Evolutionary conservation across 2,329 filamentous ascomycete species (phyloP), one percentile per base, ranked within the genome.

Genomic region (Fusarium tuaranense): DNA sequence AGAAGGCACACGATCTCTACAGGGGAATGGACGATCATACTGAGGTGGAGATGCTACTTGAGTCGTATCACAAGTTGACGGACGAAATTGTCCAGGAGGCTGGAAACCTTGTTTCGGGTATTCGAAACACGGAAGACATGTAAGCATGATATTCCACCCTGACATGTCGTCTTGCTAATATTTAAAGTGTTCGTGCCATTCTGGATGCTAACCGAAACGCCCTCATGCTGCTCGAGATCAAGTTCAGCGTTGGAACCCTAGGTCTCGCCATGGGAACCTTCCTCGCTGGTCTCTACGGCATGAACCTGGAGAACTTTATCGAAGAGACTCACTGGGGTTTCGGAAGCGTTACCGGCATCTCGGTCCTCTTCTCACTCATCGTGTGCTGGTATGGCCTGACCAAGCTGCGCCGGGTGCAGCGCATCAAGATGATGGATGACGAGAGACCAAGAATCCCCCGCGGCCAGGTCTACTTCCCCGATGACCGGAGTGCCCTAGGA

Each of bases 251-350:
- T 70, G 94, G 95, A 67, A 98, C 97, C 1, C 90, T 99, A 6
- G 95, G 95, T n/a, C 91, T 98, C 58, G 96, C 95, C 65, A 95
- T 95, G 81, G 97, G 97, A 65, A 98, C 97, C 60, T 97, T 98
- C 81, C 89, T 98, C 78, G 97, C 97, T 10, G 95, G 95, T n/a
- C 91, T 99, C n/a, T 99, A 98, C 88, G 97, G 97, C 78, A 98
- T 98, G 95, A 99, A 99, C 86, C 87, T 99, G 74, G 97, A 98
- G 82, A 98, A 98, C 84, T 98, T 98, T 83, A 95, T 98, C 78
- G 97, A 99, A 86, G 96, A 98, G 81, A 95, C 94, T 2, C 90
- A 94, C 83, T 90, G 94, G 83, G 97, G 96, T 13, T 98, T 99
- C 82, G 88, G 88, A 57, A 90, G 90, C 64, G 92, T 99, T 70